phyloP scores from a whole-genome alignment of 1,284 basidiomycete species.

The Ustilago loliicola region DNA sequence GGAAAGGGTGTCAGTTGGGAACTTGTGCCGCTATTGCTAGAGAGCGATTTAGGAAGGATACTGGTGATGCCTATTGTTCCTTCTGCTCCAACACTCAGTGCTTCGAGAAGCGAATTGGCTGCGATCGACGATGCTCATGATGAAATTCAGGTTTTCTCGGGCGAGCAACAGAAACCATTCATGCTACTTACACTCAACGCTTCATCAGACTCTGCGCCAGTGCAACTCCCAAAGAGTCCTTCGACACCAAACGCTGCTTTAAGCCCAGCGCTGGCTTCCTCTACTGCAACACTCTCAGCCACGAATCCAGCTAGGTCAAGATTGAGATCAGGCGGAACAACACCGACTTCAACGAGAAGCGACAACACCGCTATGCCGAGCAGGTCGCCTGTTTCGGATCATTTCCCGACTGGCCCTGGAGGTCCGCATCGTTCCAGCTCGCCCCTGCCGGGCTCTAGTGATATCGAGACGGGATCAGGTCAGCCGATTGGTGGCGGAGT shows the following conservation, averaged over 20 bases:
- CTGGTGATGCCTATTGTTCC: slow-evolving; percentile 48
- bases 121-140: slow-evolving; percentile 19
- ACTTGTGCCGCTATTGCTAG: slow-evolving; percentile 37
- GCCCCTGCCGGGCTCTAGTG: neutral
- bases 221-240: neutral
- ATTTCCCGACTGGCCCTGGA: slow-evolving; percentile 17
- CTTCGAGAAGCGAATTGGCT: slow-evolving; percentile 19
- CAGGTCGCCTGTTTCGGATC: slow-evolving; percentile 40
- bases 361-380: slow-evolving; percentile 28
- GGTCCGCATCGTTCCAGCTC: neutral
- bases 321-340: slow-evolving; percentile 39
- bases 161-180: slow-evolving; percentile 27
- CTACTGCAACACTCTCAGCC: slow-evolving; percentile 31
- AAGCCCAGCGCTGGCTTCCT: slow-evolving; percentile 19
- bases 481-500: neutral
- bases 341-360: slow-evolving; percentile 26
- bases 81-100: neutral
- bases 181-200: slow-evolving; percentile 53
- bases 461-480: neutral
- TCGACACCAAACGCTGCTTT: slow-evolving; percentile 6
- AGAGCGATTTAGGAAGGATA: slow-evolving; percentile 40
- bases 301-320: slow-evolving; percentile 28
- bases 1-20: slow-evolving; percentile 15
- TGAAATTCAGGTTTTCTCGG: neutral
- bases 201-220: slow-evolving; percentile 3